Conservation (phyloP, 2,329 filamentous ascomycete genomes). For the Exophiala mesophila region DNA sequence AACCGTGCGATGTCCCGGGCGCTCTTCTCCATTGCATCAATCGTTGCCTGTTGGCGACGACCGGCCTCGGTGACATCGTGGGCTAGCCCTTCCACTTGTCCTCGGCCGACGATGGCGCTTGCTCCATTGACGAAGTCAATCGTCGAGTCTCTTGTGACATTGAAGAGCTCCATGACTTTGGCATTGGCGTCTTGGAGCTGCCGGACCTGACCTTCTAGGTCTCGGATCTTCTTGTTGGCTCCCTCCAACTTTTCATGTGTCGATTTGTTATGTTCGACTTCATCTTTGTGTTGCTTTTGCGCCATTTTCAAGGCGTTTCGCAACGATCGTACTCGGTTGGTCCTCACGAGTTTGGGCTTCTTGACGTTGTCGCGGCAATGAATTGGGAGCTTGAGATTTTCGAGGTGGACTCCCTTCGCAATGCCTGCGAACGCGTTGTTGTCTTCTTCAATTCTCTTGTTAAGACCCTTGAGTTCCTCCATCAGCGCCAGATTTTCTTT, state of each 20-base stretch:
- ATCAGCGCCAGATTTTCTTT: not conserved
- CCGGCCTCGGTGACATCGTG: not conserved
- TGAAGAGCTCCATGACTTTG: too few species aligned
- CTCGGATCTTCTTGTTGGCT: too few species aligned
- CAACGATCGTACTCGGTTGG: not conserved
- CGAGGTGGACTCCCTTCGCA: not conserved
- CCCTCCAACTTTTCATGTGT: too few species aligned
- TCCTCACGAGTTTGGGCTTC: not conserved
- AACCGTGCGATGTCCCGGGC: not conserved
- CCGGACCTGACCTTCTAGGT: too few species aligned
- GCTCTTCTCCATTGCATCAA: not conserved
- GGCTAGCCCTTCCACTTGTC: not conserved
- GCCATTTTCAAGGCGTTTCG: not conserved
- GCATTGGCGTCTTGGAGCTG: too few species aligned
- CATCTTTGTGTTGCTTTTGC: not conserved
- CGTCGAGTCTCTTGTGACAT: too few species aligned
- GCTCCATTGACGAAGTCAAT: too few species aligned
- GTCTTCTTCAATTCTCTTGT: not conserved
- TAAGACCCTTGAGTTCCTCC: not conserved
- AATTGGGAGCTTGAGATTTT: not conserved
- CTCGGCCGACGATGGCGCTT: not conserved
- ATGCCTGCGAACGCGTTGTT: not conserved
- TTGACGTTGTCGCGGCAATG: not conserved
- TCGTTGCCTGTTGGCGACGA: not conserved
- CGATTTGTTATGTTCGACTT: too few species aligned